phyloP scores from a whole-genome alignment of 164 flowering plant genomes.

The Saururus chinensis region DNA sequence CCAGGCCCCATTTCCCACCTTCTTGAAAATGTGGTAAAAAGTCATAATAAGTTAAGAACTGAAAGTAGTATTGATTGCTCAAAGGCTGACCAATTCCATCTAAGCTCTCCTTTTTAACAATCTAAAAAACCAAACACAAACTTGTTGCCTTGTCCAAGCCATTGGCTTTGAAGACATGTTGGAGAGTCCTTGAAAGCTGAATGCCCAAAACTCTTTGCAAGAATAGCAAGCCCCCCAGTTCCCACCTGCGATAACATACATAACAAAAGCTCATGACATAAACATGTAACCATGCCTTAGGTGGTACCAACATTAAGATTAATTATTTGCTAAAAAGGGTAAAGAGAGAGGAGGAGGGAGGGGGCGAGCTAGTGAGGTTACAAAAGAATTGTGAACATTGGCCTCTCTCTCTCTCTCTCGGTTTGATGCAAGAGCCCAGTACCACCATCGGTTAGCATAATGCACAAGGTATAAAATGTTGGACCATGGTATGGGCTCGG shows the following conservation, averaged over 20 bases:
- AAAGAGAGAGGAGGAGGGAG: too few relatives aligned
- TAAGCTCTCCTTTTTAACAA: constrained; percentile 68
- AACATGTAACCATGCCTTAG: too few relatives aligned
- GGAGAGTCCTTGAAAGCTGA: constrained; percentile 88
- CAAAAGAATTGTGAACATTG: too few relatives aligned
- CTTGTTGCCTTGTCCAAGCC: constrained; percentile 87
- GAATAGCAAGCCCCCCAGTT: constrained; percentile 94
- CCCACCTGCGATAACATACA: constrained; percentile 48
- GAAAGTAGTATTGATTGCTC: constrained; percentile 80
- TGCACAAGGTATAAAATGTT: too few relatives aligned
- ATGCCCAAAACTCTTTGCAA: constrained; percentile 98
- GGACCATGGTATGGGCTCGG: too few relatives aligned
- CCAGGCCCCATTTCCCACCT: constrained; percentile 97
- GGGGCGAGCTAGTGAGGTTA: too few relatives aligned
- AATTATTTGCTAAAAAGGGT: too few relatives aligned
- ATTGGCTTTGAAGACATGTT: constrained; percentile 57
- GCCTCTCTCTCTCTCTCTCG: too few relatives aligned
- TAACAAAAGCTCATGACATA: too few relatives aligned
- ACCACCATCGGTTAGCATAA: too few relatives aligned
- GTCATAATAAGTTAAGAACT: constrained; percentile 83
- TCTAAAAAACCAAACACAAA: constrained; percentile 75
- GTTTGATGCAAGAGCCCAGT: too few relatives aligned
- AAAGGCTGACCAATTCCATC: constrained; percentile 61
- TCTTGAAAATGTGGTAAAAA: constrained; percentile 70
- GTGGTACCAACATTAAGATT: too few relatives aligned